Percentiles rank a stretch among this genome's conserved stretches.
Evolutionary conservation across 352 stramenopile genomes (phyloP).

Genomic region (Thalassiosira allenii): DNA sequence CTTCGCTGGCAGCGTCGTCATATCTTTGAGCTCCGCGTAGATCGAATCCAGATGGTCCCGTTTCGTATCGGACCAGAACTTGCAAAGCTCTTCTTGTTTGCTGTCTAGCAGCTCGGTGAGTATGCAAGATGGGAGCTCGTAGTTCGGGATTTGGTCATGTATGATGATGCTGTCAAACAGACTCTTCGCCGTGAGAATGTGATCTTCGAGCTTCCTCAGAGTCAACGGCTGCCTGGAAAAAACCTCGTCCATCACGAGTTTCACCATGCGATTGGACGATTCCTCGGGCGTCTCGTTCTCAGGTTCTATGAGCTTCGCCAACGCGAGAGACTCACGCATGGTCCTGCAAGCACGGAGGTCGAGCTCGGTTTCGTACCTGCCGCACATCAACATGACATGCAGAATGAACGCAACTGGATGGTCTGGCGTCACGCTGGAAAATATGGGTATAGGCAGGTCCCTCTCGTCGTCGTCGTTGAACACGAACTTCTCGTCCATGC

Average conservation of each 20-base stretch:
- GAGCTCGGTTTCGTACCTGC: slow-evolving; percentile 51
- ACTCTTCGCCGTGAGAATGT: slow-evolving; percentile 15
- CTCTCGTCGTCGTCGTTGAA: neutral
- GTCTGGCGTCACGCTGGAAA: slow-evolving; percentile 33
- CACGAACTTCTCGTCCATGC: neutral
- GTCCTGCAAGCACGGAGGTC: slow-evolving; percentile 21
- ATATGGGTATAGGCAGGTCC: slow-evolving; percentile 46
- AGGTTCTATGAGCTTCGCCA: slow-evolving; percentile 31
- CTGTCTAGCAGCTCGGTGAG: slow-evolving; percentile 13
- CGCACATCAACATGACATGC: slow-evolving; percentile 48
- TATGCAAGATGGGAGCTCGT: slow-evolving; percentile 27
- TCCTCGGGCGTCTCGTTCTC: neutral
- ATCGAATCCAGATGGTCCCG: slow-evolving; percentile 11
- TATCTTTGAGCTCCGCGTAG: neutral
- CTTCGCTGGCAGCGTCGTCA: neutral
- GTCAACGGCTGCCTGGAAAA: slow-evolving; percentile 34
- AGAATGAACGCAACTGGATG: slow-evolving; percentile 34
- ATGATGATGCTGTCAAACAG: slow-evolving; percentile 2
- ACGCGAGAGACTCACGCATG: slow-evolving; percentile 20
- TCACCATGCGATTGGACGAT: slow-evolving; percentile 12
- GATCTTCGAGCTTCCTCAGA: slow-evolving; percentile 26
- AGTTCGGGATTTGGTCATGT: slow-evolving; percentile 5
- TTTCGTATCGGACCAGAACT: slow-evolving; percentile 1
- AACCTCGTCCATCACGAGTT: slow-evolving; percentile 23
- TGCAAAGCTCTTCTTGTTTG: slow-evolving; percentile 1